A percentile compares a stretch with the other conserved stretches of the same genome.
These are phyloP conservation scores for Jaltomata sinuosa DNA, from an alignment of 257 asterid genomes.

Conservation along the genomic window DNA sequence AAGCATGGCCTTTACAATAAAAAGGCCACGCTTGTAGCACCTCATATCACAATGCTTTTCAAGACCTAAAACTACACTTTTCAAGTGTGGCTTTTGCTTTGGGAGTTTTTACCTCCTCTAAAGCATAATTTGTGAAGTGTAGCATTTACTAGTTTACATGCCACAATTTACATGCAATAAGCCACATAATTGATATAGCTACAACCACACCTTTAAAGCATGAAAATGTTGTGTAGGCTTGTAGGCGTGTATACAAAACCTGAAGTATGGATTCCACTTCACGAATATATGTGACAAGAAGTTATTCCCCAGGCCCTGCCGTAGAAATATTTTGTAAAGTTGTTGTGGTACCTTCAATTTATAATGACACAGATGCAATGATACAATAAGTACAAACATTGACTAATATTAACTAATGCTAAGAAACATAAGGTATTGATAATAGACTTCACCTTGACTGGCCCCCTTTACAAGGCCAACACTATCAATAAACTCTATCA, in stretches of 20 bases:
- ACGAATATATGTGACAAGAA: slow-evolving; percentile 91
- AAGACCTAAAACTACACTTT: too few relatives aligned
- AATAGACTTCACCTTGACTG: slow-evolving; percentile 89
- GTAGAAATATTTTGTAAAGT: background rate
- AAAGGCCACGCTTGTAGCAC: too few relatives aligned
- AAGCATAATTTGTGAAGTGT: too few relatives aligned
- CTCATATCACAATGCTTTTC: too few relatives aligned
- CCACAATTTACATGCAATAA: too few relatives aligned
- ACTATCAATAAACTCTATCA: slow-evolving; percentile 89
- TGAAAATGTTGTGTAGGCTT: too few relatives aligned
- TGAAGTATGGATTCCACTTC: slow-evolving; percentile 95
- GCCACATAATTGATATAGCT: too few relatives aligned
- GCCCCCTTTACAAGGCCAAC: slow-evolving; percentile 99
- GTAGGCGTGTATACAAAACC: slow-evolving; percentile 41
- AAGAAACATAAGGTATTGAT: background rate
- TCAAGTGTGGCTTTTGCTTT: too few relatives aligned
- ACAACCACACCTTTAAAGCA: too few relatives aligned
- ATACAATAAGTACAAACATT: background rate
- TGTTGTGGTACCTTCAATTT: background rate
- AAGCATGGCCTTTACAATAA: too few relatives aligned
- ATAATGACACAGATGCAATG: background rate
- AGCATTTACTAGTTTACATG: too few relatives aligned
- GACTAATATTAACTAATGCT: background rate
- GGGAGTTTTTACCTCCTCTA: too few relatives aligned
- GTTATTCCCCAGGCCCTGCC: slow-evolving; percentile 90